Conservation (phyloP, 176 grass and related monocot genomes). For the Cenchrus fungigraminus region DNA sequence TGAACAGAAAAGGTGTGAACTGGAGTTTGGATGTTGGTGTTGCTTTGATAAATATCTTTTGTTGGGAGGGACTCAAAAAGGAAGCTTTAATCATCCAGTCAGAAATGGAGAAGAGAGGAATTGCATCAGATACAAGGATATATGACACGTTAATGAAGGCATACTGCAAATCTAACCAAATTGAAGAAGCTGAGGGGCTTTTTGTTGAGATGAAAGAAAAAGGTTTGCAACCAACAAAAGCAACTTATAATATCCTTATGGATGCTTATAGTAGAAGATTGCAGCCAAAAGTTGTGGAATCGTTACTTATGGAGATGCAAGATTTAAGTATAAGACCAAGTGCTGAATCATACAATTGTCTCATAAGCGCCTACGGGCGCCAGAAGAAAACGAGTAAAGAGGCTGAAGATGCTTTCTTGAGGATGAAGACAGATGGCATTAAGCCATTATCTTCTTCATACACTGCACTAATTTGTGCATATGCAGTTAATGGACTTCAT, state of each 20-base stretch:
- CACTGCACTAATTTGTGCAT: conserved; percentile 74
- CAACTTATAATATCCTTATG: conserved; percentile 91
- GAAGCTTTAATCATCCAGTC: conserved; percentile 87
- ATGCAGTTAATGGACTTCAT: conserved; percentile 62
- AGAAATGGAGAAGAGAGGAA: conserved; percentile 90
- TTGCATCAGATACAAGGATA: conserved; percentile 66
- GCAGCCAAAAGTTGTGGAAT: conserved; percentile 77
- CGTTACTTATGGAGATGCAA: conserved; percentile 72
- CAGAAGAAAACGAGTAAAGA: conserved; percentile 80
- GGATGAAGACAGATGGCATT: conserved; percentile 78
- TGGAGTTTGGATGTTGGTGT: conserved; percentile 69
- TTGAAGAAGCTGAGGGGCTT: conserved; percentile 84
- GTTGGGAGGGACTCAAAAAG: conserved; percentile 72
- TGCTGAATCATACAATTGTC: conserved; percentile 74
- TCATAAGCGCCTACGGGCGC: conserved; percentile 79
- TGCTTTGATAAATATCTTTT: conserved; percentile 76
- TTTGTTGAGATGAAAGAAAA: conserved; percentile 85
- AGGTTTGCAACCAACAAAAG: conserved; percentile 60
- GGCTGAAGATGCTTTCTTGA: conserved; percentile 80
- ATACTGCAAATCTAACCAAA: conserved; percentile 70
- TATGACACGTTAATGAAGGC: conserved; percentile 72
- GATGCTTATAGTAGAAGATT: conserved; percentile 90
- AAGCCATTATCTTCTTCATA: conserved; percentile 68
- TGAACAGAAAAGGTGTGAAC: conserved; percentile 83
- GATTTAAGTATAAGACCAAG: conserved; percentile 66